These are phyloP conservation scores for Keithomyces neogunnii DNA, from an alignment of 2,329 filamentous ascomycete genomes.

Conservation along the genomic window DNA sequence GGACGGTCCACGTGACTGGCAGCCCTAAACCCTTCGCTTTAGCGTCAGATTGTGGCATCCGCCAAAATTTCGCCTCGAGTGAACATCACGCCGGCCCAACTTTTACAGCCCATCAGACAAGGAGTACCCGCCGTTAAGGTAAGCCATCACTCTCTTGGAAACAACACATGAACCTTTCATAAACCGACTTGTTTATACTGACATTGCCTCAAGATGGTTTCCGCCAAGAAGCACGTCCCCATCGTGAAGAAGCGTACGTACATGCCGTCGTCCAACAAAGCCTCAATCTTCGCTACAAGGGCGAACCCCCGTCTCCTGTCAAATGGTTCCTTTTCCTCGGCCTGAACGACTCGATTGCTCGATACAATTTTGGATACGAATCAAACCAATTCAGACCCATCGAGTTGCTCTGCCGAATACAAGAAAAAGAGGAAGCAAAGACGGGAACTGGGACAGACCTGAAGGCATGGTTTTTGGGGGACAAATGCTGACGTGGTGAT, in stretches of 20 bases:
- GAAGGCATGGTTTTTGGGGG: neutral
- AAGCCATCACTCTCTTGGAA: constrained; percentile 5
- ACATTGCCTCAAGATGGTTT: constrained; percentile 67
- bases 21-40: constrained; percentile 27
- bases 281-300: neutral
- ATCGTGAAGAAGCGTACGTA: constrained; percentile 99
- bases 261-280: constrained; percentile 1
- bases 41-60: constrained; percentile 20
- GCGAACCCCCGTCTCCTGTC: constrained; percentile 8
- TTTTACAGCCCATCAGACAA: constrained; percentile 25
- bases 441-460: neutral
- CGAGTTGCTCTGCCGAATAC: neutral
- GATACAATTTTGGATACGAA: no score
- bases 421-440: neutral
- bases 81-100: constrained; percentile 25
- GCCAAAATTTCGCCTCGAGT: constrained; percentile 26
- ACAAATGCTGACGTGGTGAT: constrained; percentile 31
- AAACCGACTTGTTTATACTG: constrained; percentile 16
- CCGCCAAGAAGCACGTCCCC: constrained; percentile 97
- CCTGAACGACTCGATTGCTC: neutral
- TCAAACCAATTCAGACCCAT: neutral
- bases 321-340: neutral
- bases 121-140: constrained; percentile 34
- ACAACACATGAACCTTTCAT: neutral
- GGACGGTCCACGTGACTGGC: constrained; percentile 18